Evolutionary conservation across 2,329 filamentous ascomycete genomes (phyloP).

Genomic region (Pseudogymnoascus sp.): DNA sequence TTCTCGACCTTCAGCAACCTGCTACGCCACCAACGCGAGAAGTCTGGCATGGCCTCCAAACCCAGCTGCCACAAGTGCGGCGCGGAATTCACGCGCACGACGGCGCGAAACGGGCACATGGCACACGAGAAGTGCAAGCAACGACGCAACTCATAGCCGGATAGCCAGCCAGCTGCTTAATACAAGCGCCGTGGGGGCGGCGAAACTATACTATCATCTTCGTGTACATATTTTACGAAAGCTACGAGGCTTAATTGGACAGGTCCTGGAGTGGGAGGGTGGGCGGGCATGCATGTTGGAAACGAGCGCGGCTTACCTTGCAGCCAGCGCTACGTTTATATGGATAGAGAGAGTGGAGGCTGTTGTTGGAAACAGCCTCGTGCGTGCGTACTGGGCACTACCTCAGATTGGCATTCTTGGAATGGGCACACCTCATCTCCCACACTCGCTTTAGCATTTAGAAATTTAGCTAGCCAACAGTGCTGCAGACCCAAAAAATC

Average conservation of each 20-base stretch:
- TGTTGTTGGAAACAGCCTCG: not conserved
- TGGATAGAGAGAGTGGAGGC: not conserved
- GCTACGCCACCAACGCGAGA: constrained; percentile 84
- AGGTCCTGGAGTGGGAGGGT: not conserved
- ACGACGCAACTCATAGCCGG: constrained; percentile 38
- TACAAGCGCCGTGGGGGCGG: constrained; percentile 4
- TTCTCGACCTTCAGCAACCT: constrained; percentile 97
- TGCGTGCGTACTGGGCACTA: not conserved
- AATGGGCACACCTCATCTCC: constrained; percentile 4
- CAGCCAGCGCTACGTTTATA: not conserved
- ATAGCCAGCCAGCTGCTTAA: not conserved
- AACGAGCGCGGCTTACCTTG: not conserved
- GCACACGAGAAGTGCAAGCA: constrained; percentile 89
- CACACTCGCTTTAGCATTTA: constrained; percentile 7
- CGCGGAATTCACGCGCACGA: constrained; percentile 85
- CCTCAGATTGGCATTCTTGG: not conserved
- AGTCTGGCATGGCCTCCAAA: constrained; percentile 83
- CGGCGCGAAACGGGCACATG: constrained; percentile 78
- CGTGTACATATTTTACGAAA: constrained; percentile 1
- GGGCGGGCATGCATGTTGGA: constrained; percentile 1
- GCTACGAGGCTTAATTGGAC: not conserved
- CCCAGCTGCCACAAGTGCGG: constrained; percentile 85
- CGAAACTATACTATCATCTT: not conserved
- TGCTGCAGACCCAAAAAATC: not conserved
- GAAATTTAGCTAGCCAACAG: constrained; percentile 1